Base-by-base conservation (phyloP, 495 filamentous ascomycete species). In the Penicillium herquei region DNA sequence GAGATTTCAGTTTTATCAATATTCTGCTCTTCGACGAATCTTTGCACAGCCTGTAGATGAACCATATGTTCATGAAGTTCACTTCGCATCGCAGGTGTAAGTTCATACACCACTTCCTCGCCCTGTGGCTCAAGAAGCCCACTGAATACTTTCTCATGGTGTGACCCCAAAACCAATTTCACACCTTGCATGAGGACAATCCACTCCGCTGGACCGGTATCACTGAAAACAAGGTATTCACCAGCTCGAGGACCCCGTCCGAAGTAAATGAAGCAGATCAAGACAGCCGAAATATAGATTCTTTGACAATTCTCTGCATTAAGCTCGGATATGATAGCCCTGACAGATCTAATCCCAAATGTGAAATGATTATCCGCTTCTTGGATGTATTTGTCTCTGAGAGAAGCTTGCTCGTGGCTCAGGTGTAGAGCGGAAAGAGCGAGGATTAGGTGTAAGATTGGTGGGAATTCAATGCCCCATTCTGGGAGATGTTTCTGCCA, bases 251-350 rank as follows among this genome's bases (percentile, higher is more conserved):
- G 75, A 0, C 75, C 74, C 18, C 71, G 69, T 7, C 68, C 77
- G 18, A 77, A 79, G 55, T 81, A 80, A 2, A 77, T 67, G 31
- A 80, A 71, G 39, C 71, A 73, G 11, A 79, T 73, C 40, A 82
- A 35, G 9, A 71, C 68, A 0, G 77, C 70, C 3, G 78, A 67
- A 16, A 74, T 77, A 51, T 81, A 79, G 42, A 82, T 67, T 30
- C 65, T 61, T 37, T 75, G 75, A 35, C 75, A 77, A 39, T 76
- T 79, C 0, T 66, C 57, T 7, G 61, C 56, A 49, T 71, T 61
- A 9, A 81, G 63, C 26, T 67, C 58, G 0, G 65, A 53, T 7
- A 80, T 59, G 0, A 73, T 63, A 9, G 57, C 42, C 0, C 75
- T 74, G 9, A 81, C 79, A 3, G 71, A 72, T 14, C 66, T 64